Conservation (phyloP, 257 asterid species). For the Jasminum sambac region DNA sequence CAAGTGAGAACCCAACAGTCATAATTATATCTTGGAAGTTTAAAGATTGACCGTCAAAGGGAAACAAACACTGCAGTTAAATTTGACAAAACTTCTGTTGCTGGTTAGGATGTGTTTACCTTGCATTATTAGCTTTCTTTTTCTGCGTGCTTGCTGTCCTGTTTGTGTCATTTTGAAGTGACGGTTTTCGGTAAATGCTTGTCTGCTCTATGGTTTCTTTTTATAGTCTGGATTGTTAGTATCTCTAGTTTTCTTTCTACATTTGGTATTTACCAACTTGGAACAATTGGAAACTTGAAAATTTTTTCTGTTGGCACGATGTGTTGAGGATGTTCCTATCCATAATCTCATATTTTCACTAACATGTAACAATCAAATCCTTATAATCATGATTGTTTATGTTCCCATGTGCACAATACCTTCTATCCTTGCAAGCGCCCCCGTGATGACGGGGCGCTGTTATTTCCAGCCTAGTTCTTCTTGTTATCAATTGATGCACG, state of each 20-base stretch:
- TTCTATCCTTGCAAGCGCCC: background rate
- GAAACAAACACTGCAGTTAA: constrained; percentile 33
- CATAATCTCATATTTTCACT: background rate
- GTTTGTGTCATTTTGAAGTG: constrained; percentile 39
- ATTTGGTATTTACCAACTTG: constrained; percentile 25
- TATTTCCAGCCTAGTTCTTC: too few relatives aligned
- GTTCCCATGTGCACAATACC: background rate
- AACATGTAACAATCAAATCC: background rate
- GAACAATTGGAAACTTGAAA: constrained; percentile 27
- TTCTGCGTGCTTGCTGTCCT: constrained; percentile 27
- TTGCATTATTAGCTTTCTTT: constrained; percentile 27
- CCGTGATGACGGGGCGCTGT: background rate
- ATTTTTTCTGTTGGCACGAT: constrained; percentile 3
- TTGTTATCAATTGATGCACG: too few relatives aligned
- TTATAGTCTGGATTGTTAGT: constrained; percentile 26
- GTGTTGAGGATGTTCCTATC: background rate
- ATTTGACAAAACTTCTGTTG: constrained; percentile 29
- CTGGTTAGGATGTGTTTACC: constrained; percentile 29
- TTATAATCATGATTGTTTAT: background rate
- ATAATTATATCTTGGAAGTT: constrained; percentile 26
- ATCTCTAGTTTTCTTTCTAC: constrained; percentile 17
- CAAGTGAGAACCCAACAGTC: constrained; percentile 49
- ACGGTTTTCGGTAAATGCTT: constrained; percentile 30
- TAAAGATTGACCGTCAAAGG: constrained; percentile 14
- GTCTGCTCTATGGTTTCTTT: constrained; percentile 26